Conservation (phyloP, 2,329 filamentous ascomycete genomes). For the Periconia sp. region DNA sequence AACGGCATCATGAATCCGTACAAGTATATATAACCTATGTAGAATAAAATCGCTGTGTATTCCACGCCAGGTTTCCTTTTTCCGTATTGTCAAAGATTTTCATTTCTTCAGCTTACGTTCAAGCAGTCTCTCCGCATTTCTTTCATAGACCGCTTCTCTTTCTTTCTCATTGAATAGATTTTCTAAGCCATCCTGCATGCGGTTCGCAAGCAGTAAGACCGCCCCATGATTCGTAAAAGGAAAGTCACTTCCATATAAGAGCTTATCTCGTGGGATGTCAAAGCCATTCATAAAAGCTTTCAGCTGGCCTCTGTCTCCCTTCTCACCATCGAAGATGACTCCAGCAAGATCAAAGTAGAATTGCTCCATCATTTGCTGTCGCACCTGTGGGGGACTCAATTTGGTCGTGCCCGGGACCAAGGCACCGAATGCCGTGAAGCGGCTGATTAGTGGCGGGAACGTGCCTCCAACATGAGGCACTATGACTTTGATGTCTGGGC, state of each 20-base stretch:
- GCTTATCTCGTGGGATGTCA: constrained; percentile 40
- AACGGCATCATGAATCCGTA: constrained; percentile 99
- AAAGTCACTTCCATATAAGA: constrained; percentile 62
- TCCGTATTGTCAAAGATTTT: background rate
- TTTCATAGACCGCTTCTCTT: constrained; percentile 45
- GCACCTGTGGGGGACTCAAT: constrained; percentile 32
- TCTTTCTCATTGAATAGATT: constrained; percentile 44
- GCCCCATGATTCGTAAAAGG: constrained; percentile 54
- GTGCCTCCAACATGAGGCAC: constrained; percentile 57
- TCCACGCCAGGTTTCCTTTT: background rate
- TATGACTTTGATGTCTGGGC: constrained; percentile 56
- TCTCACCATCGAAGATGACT: constrained; percentile 51
- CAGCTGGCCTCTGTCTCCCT: constrained; percentile 50
- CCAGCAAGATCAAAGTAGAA: constrained; percentile 63
- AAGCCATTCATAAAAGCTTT: constrained; percentile 54
- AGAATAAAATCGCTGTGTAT: constrained; percentile 1
- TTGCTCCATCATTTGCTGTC: constrained; percentile 42
- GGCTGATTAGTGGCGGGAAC: constrained; percentile 52
- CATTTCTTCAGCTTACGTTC: constrained; percentile 8
- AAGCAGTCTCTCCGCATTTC: constrained; percentile 47
- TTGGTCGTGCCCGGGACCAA: constrained; percentile 45
- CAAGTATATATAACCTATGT: constrained; percentile 73
- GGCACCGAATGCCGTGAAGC: constrained; percentile 50
- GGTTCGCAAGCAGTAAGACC: constrained; percentile 45
- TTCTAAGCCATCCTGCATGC: constrained; percentile 51